Evolutionary conservation across 2,329 filamentous ascomycete species (phyloP).

Genomic region (Coniella vitis): DNA sequence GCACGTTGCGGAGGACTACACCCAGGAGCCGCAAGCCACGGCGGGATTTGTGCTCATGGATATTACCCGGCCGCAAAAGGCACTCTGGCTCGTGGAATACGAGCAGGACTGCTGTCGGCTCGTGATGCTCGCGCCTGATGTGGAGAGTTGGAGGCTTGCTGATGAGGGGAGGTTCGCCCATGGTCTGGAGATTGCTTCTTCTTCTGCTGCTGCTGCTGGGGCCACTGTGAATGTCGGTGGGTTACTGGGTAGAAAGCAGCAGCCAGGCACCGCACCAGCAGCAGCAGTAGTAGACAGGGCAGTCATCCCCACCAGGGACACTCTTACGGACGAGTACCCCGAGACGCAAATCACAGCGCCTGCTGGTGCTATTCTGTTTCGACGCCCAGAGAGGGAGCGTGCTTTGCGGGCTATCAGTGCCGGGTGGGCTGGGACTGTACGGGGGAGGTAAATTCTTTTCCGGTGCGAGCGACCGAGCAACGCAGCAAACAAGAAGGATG

Average conservation of each 20-base stretch:
- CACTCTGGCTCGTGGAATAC: neutral
- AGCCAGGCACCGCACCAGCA: neutral
- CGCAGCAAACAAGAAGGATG: neutral
- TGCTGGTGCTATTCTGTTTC: neutral
- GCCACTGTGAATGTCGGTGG: no score
- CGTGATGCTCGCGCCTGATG: neutral
- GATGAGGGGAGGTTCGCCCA: no score
- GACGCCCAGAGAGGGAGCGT: neutral
- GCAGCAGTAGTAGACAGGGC: neutral
- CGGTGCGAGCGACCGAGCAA: neutral
- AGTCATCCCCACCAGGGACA: neutral
- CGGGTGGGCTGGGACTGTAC: neutral
- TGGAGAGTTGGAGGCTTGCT: neutral
- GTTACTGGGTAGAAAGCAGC: neutral
- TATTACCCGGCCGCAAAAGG: neutral
- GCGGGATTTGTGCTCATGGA: constrained; percentile 2
- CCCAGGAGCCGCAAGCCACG: neutral
- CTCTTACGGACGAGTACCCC: neutral
- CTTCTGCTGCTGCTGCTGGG: no score
- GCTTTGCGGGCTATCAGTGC: neutral
- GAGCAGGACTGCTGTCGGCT: neutral
- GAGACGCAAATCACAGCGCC: neutral
- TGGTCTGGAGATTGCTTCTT: no score
- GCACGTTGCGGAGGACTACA: neutral
- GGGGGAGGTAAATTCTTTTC: neutral